Evolutionary conservation across 1,284 basidiomycete genomes (phyloP).

Genomic region (Meripilus lineatus): DNA sequence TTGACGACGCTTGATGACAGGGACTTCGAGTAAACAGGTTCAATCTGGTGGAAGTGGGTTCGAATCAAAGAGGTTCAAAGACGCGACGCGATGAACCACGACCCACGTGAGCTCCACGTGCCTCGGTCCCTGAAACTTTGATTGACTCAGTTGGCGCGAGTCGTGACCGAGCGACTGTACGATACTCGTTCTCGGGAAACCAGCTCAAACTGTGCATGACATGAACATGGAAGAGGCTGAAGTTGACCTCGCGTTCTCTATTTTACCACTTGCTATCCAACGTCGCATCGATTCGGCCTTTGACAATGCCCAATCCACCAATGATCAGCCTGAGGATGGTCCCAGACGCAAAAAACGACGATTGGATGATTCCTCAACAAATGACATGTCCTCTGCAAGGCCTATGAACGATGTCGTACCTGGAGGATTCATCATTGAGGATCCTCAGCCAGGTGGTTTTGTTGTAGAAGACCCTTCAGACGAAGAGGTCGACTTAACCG

Average conservation of each 20-base stretch:
- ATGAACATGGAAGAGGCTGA: slow-evolving; percentile 14
- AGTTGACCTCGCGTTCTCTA: slow-evolving; percentile 19
- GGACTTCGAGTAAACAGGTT: neutral
- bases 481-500: slow-evolving; percentile 1
- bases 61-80: slow-evolving; percentile 22
- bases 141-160: too few species aligned
- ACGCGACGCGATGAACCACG: slow-evolving; percentile 16
- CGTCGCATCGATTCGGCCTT: slow-evolving; percentile 25
- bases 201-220: too few species aligned
- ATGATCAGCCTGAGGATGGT: neutral
- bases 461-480: slow-evolving; percentile 4
- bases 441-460: slow-evolving; percentile 14
- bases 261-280: slow-evolving; percentile 16
- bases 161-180: too few species aligned
- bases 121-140: too few species aligned
- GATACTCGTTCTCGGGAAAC: too few species aligned
- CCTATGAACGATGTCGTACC: slow-evolving; percentile 9
- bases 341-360: neutral
- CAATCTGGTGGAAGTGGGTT: slow-evolving; percentile 2
- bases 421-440: slow-evolving; percentile 16
- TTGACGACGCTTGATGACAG: neutral
- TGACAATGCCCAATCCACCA: slow-evolving; percentile 12
- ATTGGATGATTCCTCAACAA: neutral
- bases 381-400: too few species aligned
- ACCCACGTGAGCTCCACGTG: slow-evolving; percentile 19